These are phyloP conservation scores for Mucor mucedo DNA, from an alignment of 371 early-diverging fungal species.

Conservation along the genomic window DNA sequence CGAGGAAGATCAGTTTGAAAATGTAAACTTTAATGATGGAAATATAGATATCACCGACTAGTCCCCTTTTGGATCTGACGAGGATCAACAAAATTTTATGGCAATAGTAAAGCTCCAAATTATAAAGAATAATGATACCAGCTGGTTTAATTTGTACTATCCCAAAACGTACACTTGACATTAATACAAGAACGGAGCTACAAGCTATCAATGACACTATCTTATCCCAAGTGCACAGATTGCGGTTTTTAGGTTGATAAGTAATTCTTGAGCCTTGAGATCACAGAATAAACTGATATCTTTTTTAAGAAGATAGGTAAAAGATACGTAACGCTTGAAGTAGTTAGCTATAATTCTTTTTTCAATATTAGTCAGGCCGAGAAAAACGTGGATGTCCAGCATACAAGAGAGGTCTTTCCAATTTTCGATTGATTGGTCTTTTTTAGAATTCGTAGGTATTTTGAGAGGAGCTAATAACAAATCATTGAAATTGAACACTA, in stretches of 20 bases:
- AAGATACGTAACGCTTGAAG: slow-evolving; percentile 21
- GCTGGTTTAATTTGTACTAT: too few relatives aligned
- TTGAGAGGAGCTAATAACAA: slow-evolving; percentile 30
- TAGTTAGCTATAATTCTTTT: slow-evolving; percentile 52
- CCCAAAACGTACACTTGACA: too few relatives aligned
- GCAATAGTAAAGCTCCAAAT: too few relatives aligned
- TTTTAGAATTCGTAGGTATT: slow-evolving; percentile 35
- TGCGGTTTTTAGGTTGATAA: slow-evolving; percentile 40
- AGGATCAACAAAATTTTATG: too few relatives aligned
- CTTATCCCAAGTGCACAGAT: too few relatives aligned
- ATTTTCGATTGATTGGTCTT: slow-evolving; percentile 39
- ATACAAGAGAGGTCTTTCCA: slow-evolving; percentile 39
- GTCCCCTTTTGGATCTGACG: too few relatives aligned
- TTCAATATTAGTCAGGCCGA: slow-evolving; percentile 60
- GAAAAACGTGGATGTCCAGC: slow-evolving; percentile 48
- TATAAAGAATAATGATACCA: too few relatives aligned
- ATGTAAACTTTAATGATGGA: too few relatives aligned
- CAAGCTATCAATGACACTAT: too few relatives aligned
- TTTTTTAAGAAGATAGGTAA: slow-evolving; percentile 21
- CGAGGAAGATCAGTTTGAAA: too few relatives aligned
- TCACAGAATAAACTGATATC: slow-evolving; percentile 38
- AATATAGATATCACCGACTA: too few relatives aligned
- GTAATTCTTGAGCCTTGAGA: slow-evolving; percentile 27
- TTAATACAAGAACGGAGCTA: too few relatives aligned
- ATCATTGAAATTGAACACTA: slow-evolving; percentile 52